Evolutionary conservation across 768 basidiomycete species (phyloP).

Genomic region (Tulasnella sp.): DNA sequence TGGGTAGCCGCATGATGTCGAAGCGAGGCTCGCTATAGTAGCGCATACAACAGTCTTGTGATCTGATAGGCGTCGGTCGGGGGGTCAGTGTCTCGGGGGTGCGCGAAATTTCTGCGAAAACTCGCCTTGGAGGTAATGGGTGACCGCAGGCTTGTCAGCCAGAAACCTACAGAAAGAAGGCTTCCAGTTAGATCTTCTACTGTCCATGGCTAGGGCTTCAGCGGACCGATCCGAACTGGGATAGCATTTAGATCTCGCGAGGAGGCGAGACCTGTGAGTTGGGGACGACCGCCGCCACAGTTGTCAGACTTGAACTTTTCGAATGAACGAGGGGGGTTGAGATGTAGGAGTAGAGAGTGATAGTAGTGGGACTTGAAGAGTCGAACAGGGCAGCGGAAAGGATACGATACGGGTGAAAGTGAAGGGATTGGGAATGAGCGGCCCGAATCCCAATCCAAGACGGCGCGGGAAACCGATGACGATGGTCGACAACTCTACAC

Average conservation of each 20-base stretch:
- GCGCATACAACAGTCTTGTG: conserved; percentile 89
- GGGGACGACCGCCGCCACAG: not conserved
- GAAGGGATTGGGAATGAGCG: conserved; percentile 1
- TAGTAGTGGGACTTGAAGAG: not conserved
- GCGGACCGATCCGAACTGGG: not conserved
- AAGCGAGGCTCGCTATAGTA: conserved; percentile 84
- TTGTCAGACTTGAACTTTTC: not conserved
- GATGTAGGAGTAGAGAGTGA: not conserved
- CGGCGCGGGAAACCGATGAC: not conserved
- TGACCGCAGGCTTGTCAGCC: conserved; percentile 19
- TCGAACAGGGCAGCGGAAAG: not conserved
- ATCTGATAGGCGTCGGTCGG: conserved; percentile 41
- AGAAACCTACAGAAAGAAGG: conserved; percentile 8
- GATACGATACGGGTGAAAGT: not conserved
- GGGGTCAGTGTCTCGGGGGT: not conserved
- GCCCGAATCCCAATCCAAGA: not conserved
- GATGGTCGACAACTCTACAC: not conserved
- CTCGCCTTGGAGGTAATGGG: conserved; percentile 13
- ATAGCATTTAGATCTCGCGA: conserved; percentile 11
- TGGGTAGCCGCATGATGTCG: conserved; percentile 89
- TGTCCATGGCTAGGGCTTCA: not conserved
- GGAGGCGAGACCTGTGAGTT: not conserved
- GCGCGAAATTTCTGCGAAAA: not conserved
- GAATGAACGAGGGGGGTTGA: not conserved
- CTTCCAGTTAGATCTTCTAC: not conserved